phyloP scores from a whole-genome alignment of 306 rosid genomes.

The Neltuma alba region DNA sequence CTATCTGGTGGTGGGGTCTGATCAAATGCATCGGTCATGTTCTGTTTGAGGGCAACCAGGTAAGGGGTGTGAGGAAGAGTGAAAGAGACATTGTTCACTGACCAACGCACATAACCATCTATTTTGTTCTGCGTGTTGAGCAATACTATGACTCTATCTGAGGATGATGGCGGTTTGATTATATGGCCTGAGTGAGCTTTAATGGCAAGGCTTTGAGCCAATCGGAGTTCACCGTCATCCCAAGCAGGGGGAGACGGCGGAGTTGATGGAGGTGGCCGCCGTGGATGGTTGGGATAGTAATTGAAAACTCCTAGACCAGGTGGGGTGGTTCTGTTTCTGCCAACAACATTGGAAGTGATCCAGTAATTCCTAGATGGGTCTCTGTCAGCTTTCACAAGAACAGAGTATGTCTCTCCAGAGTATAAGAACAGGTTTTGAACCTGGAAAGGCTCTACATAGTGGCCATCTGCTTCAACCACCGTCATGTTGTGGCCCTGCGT shows the following conservation, averaged over 20 bases:
- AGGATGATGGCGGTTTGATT: slow-evolving; percentile 56
- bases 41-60: slow-evolving; percentile 63
- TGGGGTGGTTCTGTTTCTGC: slow-evolving; percentile 66
- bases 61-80: slow-evolving; percentile 75
- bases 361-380: slow-evolving; percentile 84
- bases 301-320: slow-evolving; percentile 65
- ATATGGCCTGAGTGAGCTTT: slow-evolving; percentile 56
- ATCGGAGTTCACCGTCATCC: slow-evolving; percentile 46
- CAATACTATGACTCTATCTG: slow-evolving; percentile 73
- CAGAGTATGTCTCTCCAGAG: slow-evolving; percentile 93
- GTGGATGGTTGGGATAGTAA: slow-evolving; percentile 89
- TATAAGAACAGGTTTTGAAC: slow-evolving; percentile 72
- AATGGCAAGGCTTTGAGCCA: slow-evolving; percentile 66
- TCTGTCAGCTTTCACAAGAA: slow-evolving; percentile 67
- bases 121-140: slow-evolving; percentile 78
- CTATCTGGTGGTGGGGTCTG: slow-evolving; percentile 65
- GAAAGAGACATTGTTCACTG: slow-evolving; percentile 79
- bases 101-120: slow-evolving; percentile 47
- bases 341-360: slow-evolving; percentile 65
- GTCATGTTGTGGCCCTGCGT: slow-evolving; percentile 90
- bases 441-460: slow-evolving; percentile 81
- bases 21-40: slow-evolving; percentile 48
- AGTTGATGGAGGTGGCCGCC: slow-evolving; percentile 49
- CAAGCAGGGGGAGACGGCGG: slow-evolving; percentile 69
- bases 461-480: slow-evolving; percentile 93